Conservation (phyloP, 176 grass and related monocot genomes). For the Aegilops speltoides region DNA sequence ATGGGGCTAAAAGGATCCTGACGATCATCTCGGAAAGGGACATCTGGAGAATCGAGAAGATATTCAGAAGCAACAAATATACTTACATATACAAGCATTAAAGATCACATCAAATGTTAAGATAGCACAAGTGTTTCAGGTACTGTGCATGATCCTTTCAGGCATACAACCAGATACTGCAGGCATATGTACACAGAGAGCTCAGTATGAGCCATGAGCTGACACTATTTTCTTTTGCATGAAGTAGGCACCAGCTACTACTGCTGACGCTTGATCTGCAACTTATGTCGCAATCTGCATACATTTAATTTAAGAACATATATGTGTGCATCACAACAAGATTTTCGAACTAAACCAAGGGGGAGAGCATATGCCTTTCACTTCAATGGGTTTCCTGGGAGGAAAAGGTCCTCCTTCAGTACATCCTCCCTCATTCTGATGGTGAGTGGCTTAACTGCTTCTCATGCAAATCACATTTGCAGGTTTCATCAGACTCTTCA, state of each 20-base stretch:
- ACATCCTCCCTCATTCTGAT: conserved; percentile 50
- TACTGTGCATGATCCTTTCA: background rate
- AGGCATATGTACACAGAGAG: background rate
- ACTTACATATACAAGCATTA: background rate
- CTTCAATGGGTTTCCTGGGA: no score
- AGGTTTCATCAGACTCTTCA: background rate
- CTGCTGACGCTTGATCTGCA: background rate
- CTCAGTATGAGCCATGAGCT: background rate
- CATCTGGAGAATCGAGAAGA: background rate
- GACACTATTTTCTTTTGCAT: background rate
- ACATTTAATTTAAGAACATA: no score
- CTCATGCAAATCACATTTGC: background rate
- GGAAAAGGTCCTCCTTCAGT: no score
- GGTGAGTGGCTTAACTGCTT: conserved; percentile 1
- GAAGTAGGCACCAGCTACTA: no score
- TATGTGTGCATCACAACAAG: background rate
- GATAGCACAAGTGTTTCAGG: background rate
- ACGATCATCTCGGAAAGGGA: background rate
- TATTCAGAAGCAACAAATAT: background rate
- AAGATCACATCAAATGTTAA: background rate
- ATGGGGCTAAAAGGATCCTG: background rate
- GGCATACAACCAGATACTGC: background rate
- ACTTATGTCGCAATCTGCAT: background rate
- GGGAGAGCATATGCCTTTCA: no score
- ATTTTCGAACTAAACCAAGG: background rate